These are phyloP conservation scores for Ceratobasidium theobromae DNA, from an alignment of 1,284 basidiomycete species.

Conservation along the genomic window DNA sequence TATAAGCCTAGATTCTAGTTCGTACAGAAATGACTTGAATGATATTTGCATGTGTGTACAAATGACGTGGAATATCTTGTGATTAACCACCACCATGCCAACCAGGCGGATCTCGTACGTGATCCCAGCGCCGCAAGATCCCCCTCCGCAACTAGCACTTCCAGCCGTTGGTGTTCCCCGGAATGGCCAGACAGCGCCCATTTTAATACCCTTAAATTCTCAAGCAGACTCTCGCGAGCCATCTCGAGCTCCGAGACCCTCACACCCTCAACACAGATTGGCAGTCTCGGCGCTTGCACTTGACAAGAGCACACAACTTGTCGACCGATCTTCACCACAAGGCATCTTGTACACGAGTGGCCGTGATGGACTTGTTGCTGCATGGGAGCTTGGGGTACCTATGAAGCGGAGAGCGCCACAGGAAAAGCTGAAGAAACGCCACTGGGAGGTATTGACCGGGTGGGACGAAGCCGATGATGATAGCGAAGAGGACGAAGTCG, in stretches of 20 bases:
- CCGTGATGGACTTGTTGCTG: slow-evolving; percentile 86
- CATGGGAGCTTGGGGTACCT: slow-evolving; percentile 84
- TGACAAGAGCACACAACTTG: slow-evolving; percentile 77
- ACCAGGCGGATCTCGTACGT: slow-evolving; percentile 77
- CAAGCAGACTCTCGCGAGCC: slow-evolving; percentile 34
- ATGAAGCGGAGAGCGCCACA: slow-evolving; percentile 40
- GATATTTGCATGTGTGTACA: not conserved
- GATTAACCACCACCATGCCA: slow-evolving; percentile 21
- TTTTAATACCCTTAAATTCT: slow-evolving; percentile 53
- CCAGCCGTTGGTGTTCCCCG: slow-evolving; percentile 63
- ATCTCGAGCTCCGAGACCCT: slow-evolving; percentile 16
- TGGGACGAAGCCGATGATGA: slow-evolving; percentile 63
- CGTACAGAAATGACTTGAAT: not conserved
- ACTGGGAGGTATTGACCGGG: slow-evolving; percentile 77
- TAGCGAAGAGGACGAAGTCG: slow-evolving; percentile 47
- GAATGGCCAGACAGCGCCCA: slow-evolving; percentile 64
- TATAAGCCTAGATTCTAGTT: not conserved
- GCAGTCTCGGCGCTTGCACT: slow-evolving; percentile 84
- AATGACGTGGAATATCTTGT: slow-evolving; percentile 6
- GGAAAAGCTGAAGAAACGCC: slow-evolving; percentile 44
- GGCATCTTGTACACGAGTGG: slow-evolving; percentile 95
- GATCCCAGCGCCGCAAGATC: slow-evolving; percentile 68
- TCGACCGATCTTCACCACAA: slow-evolving; percentile 62
- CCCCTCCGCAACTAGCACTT: slow-evolving; percentile 67
- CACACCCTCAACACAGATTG: slow-evolving; percentile 80